Evolutionary conservation across 2,329 filamentous ascomycete genomes (phyloP).

Genomic region (Fusarium sp.): DNA sequence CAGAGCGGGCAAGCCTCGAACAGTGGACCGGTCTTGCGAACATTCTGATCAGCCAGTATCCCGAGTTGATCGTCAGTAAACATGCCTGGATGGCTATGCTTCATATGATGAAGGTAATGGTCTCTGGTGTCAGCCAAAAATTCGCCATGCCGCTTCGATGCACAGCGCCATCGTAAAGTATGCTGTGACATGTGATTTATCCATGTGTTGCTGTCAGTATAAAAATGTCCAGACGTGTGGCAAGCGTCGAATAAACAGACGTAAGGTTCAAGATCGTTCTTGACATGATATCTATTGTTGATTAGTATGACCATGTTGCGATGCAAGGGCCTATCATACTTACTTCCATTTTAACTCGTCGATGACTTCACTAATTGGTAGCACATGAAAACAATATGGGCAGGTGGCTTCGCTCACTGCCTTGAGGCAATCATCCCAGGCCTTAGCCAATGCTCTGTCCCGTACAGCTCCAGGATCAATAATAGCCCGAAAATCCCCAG

Average conservation of each 20-base stretch:
- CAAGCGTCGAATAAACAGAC: not conserved
- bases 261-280: not conserved
- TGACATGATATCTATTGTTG: not conserved
- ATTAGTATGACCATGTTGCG: not conserved
- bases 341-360: not conserved
- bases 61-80: rapidly evolving
- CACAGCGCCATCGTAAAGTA: not conserved
- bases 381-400: not conserved
- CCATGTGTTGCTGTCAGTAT: rapidly evolving
- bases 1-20: not conserved
- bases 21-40: rapidly evolving
- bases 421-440: not conserved
- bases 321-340: too few relatives aligned
- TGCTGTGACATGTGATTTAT: rapidly evolving
- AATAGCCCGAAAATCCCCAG: too few relatives aligned
- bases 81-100: rapidly evolving
- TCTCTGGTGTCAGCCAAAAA: rapidly evolving
- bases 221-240: rapidly evolving
- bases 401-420: not conserved
- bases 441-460: too few relatives aligned
- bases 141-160: not conserved
- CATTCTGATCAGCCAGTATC: rapidly evolving
- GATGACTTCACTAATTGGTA: not conserved
- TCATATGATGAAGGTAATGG: not conserved
- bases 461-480: too few relatives aligned